Evolutionary conservation across 257 asterid genomes (phyloP), one percentile per base, ranked within the genome.

Genomic region (Forsythia viridissima): DNA sequence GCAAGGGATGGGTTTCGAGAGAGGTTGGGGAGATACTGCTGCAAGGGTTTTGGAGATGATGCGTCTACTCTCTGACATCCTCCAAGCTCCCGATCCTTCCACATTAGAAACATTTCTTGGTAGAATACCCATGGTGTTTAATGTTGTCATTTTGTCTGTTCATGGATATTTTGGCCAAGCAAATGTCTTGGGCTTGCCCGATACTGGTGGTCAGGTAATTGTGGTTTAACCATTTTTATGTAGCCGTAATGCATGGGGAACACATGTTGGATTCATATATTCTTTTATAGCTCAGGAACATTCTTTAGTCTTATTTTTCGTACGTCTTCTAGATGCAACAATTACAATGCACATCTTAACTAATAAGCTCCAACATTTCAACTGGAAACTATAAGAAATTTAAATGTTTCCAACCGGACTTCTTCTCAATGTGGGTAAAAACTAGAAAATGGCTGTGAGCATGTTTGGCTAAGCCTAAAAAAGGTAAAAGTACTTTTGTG

Each of bases 131-230:
- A 96, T 96, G 97, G 97, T 96, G 83, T 96, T 93, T 77, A 89
- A 93, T 80, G 99, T 96, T 70, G 98, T 85, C 83, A 88, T 96
- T 87, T 81, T 96, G 80, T 96, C 99, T 0, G 80, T 91, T 59
- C 99, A 96, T 76, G 99, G 99, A 76, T 96, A 91, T 85, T 96
- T 96, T 84, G 98, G 99, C 73, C 99, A 96, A 85, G 99, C 96
- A 82, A 96, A 96, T 87, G 99, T 96, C 72, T 88, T 96, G 76
- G 99, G 99, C 69, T 88, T 96, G 84, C 99, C 99, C 0, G 99
- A 96, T 84, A 96, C 98, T n/a, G 99, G 99, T 61, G 99, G 99
- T 83, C 99, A 96, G 99, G 99, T 95, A 88, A 75, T 70, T 46
- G 46, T 67, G 44, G 59, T 48, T 43, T 39, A 39, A 8, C 37